Evolutionary conservation across 768 basidiomycete species (phyloP), one percentile per base, ranked within the genome.

Genomic region (Arthromyces matolae): DNA sequence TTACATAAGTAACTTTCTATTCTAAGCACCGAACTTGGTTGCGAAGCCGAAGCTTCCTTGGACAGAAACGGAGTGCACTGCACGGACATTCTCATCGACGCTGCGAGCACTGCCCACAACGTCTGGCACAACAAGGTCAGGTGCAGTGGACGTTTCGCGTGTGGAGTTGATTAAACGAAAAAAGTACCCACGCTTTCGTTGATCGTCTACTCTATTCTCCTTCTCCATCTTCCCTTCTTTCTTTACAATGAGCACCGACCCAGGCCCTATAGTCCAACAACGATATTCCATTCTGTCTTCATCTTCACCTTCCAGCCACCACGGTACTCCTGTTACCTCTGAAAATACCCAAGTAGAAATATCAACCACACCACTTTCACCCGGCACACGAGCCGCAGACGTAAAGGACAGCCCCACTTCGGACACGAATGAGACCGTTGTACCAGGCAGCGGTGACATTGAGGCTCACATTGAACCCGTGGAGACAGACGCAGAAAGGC

Each of bases 161-260:
- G 45, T 52, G 49, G 49, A 51, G 53, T 55, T 57, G 53, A 50
- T 53, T 57, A n/a, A n/a, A n/a, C 38, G 54, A n/a, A 44, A 61
- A 67, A 69, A 64, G 62, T 69, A 70, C 70, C 70, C 70, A 72
- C 70, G 70, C 55, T 57, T 55, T 58, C 55, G 58, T 60, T 59
- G 62, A 64, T 65, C 61, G 58, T 66, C 57, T 59, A 59, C 55
- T 57, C 44, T 59, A 59, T 59, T 52, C 54, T 27, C 53, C 47
- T 53, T 34, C 36, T 46, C 14, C 55, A 56, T 48, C 57, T 58
- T 53, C 40, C 58, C 53, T 51, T 52, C 51, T 49, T 60, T 59
- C 61, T 65, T 68, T 68, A 68, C 63, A 66, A 78, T 78, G 76
- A 67, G 71, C 69, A 64, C 64, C 64, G 61, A 65, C 60, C 68